A percentile compares a stretch with the other conserved stretches of the same genome.
Evolutionary conservation across 2,329 filamentous ascomycete genomes (phyloP).

Genomic region (Diaporthe ilicicola): DNA sequence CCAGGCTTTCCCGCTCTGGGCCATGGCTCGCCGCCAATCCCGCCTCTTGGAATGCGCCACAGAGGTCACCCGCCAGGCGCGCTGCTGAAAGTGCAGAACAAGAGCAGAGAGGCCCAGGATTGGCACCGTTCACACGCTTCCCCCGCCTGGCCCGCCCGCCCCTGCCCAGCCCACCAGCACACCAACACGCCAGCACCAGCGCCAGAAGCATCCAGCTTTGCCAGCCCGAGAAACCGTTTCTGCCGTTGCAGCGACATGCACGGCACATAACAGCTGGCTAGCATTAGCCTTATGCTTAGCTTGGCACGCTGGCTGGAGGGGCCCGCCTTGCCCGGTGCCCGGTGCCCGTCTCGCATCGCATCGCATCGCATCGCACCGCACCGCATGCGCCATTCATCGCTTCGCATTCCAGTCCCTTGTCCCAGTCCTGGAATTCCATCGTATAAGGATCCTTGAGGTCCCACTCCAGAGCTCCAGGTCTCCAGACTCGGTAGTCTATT

Average conservation of each 20-base stretch:
- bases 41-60: slow-evolving; percentile 17
- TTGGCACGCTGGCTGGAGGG: not conserved
- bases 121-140: not conserved
- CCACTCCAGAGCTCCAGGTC: not conserved
- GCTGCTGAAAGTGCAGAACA: not conserved
- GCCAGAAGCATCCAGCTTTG: too few species aligned
- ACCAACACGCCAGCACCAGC: too few species aligned
- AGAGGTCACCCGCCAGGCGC: slow-evolving; percentile 2
- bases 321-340: not conserved
- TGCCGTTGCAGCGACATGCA: not conserved
- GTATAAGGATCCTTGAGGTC: slow-evolving; percentile 7
- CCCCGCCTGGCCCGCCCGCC: not conserved
- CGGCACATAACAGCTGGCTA: slow-evolving; percentile 2
- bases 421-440: not conserved
- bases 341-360: not conserved
- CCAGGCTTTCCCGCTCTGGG: not conserved
- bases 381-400: slow-evolving; percentile 2
- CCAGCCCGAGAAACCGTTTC: too few species aligned
- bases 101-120: slow-evolving; percentile 3
- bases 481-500: too few species aligned
- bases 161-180: not conserved
- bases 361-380: not conserved
- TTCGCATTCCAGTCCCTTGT: slow-evolving; percentile 6
- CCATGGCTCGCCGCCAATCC: slow-evolving; percentile 4
- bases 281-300: not conserved